Evolutionary conservation across 257 asterid genomes (phyloP), one percentile per base, ranked within the genome.

Genomic region (Jacaranda copaia): DNA sequence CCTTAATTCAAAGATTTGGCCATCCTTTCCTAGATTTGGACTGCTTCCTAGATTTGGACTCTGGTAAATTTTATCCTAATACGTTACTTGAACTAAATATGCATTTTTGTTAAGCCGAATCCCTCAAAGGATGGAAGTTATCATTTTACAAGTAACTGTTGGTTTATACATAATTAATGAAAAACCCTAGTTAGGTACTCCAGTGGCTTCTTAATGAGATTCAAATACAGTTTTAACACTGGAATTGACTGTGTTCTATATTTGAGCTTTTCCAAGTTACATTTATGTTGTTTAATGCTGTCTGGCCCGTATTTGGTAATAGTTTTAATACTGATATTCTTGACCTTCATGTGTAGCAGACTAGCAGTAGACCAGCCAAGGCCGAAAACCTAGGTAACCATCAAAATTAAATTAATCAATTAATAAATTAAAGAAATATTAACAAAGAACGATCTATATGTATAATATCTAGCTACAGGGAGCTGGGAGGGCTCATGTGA

Each of bases 291-390:
- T 20, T 46, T 46, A 58, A 58, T 68, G 70, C 58, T 46, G 64
- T 77, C 48, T 49, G 10, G 20, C 59, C 62, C 66, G 36, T 16
- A 35, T 69, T 16, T 59, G 51, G 81, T 46, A 46, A 58, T 11
- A 4, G 63, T 16, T 39, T 16, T 19, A 65, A 25, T 25, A 25
- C 32, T 25, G 4, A 52, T 75, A 20, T 2, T 25, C n/a, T 25
- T 25, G 32, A 25, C 32, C 32, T 25, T 18, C 55, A 72, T 16
- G 13, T 59, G n/a, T 25, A 56, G 19, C n/a, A n/a, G n/a, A n/a
- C n/a, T n/a, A n/a, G n/a, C 53, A 1, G n/a, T 25, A 25, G 32
- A 25, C 32, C 32, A 25, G 32, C 32, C 32, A 25, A 25, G 32
- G 32, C 32, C 32, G 2, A 2, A 25, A 25, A 25, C 32, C 32